phyloP scores from a whole-genome alignment of 345 rosid species.

The Nasturtium officinale region DNA sequence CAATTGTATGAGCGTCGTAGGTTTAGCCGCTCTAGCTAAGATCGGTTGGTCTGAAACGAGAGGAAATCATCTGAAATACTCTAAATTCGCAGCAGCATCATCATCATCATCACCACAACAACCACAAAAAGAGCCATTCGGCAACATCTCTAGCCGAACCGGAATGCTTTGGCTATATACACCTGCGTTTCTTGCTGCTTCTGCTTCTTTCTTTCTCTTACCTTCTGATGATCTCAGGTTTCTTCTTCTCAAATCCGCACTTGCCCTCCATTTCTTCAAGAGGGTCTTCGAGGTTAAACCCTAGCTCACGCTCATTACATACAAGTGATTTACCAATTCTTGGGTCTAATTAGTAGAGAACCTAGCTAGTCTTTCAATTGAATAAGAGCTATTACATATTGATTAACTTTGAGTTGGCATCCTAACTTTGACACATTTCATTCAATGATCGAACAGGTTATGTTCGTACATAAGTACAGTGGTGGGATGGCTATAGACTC shows the following conservation, averaged over 20 bases:
- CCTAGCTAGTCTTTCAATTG: neutral
- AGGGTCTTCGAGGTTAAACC: constrained; percentile 43
- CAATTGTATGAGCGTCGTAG: constrained; percentile 45
- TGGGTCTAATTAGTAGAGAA: neutral
- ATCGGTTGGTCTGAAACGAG: constrained; percentile 50
- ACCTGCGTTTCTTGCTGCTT: constrained; percentile 60
- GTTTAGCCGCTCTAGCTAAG: constrained; percentile 39
- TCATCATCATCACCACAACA: neutral
- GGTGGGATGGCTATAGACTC: constrained; percentile 52
- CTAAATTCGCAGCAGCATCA: constrained; percentile 50
- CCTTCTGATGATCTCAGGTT: constrained; percentile 53
- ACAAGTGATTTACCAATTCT: neutral
- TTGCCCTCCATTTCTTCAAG: constrained; percentile 74
- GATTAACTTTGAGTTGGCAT: neutral
- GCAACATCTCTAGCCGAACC: constrained; percentile 49
- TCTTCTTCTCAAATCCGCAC: constrained; percentile 52
- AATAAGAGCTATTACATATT: neutral
- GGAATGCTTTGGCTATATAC: constrained; percentile 65
- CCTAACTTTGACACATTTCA: constrained; percentile 20
- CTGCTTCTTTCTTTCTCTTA: constrained; percentile 55
- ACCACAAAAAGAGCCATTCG: neutral
- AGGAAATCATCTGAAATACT: constrained; percentile 60
- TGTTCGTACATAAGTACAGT: constrained; percentile 66
- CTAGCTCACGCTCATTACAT: neutral
- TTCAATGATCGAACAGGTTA: constrained; percentile 43